A percentile compares a stretch with the other conserved stretches of the same genome.
These are phyloP conservation scores for Clonostachys chloroleuca DNA, from an alignment of 2,329 filamentous ascomycete species.

Conservation along the genomic window DNA sequence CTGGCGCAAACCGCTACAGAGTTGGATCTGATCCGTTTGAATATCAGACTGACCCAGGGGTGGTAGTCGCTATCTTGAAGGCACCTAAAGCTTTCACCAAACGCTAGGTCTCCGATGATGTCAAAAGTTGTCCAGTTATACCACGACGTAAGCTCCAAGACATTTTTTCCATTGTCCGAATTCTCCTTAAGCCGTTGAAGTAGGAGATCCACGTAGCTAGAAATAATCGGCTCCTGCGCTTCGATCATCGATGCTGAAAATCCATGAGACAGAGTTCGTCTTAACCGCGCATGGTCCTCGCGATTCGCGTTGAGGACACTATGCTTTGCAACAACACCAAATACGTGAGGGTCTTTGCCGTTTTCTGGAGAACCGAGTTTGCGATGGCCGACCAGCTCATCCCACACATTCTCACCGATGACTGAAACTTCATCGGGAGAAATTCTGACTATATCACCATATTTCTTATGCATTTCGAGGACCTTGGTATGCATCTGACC, in stretches of 20 bases:
- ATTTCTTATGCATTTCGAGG: no score
- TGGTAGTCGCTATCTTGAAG: conserved; percentile 6
- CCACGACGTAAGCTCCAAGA: not conserved
- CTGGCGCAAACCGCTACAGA: not conserved
- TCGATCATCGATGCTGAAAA: conserved; percentile 1
- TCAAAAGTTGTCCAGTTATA: conserved; percentile 16
- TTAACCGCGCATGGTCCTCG: not conserved
- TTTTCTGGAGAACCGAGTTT: not conserved
- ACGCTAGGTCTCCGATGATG: conserved; percentile 15
- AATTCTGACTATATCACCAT: no score
- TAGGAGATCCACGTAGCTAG: conserved; percentile 11
- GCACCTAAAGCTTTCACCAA: conserved; percentile 12
- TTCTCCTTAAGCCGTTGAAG: conserved; percentile 7
- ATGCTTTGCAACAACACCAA: no score
- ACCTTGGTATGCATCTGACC: no score
- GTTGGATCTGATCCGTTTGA: conserved; percentile 1
- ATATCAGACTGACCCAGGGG: conserved; percentile 8
- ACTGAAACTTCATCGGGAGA: no score
- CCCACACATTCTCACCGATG: no score
- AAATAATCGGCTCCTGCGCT: conserved; percentile 3
- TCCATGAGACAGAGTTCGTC: not conserved
- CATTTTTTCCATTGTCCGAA: conserved; percentile 7
- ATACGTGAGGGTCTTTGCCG: not conserved
- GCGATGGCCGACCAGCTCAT: no score
- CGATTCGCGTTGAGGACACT: not conserved